Conservation (phyloP, 805 yeast species). For the Candida piceae region DNA sequence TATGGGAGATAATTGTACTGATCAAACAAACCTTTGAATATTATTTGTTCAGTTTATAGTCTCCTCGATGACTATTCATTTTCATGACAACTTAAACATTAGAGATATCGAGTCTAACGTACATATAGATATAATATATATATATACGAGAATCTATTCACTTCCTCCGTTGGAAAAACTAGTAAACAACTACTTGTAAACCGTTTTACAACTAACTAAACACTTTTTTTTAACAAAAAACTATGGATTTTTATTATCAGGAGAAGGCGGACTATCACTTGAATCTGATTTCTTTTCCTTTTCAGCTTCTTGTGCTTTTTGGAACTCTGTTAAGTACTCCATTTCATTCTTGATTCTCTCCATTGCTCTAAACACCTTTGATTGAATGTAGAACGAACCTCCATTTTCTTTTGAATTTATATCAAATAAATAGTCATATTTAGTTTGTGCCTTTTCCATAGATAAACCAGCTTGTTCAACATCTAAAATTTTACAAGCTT, state of each 20-base stretch:
- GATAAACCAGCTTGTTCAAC: slow-evolving; percentile 55
- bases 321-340: slow-evolving; percentile 46
- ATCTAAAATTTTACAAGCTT: slow-evolving; percentile 87
- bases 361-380: slow-evolving; percentile 91
- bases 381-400: slow-evolving; percentile 91
- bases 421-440: slow-evolving; percentile 78
- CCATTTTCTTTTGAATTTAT: slow-evolving; percentile 92
- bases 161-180: no score
- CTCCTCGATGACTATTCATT: not conserved
- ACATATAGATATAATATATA: no score
- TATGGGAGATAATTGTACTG: no score
- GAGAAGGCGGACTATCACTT: not conserved
- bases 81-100: not conserved
- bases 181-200: no score
- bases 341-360: slow-evolving; percentile 82
- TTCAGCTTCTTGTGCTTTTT: slow-evolving; percentile 21
- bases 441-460: slow-evolving; percentile 56
- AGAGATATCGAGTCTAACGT: not conserved
- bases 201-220: no score
- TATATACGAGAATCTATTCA: no score
- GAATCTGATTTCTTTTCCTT: not conserved
- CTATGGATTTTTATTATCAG: not conserved
- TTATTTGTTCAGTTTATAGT: not conserved
- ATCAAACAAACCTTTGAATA: no score
- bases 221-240: no score